Evolutionary conservation across 768 basidiomycete genomes (phyloP).

Genomic region (Podaxis mareebaensis): DNA sequence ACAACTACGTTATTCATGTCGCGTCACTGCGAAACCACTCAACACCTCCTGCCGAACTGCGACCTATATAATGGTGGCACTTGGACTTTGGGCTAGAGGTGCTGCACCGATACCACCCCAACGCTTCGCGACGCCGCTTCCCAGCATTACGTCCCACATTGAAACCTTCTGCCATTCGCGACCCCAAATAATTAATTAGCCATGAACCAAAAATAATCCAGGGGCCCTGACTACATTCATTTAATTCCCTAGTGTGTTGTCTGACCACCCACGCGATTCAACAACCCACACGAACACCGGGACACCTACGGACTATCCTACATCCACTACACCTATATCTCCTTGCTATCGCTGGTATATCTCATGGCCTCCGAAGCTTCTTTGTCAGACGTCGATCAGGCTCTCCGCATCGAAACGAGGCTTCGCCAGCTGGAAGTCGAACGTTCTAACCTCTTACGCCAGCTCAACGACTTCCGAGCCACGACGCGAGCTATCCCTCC

Average conservation of each 20-base stretch:
- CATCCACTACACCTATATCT: background rate
- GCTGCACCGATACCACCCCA: too few relatives aligned
- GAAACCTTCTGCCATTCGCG: too few relatives aligned
- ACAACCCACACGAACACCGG: background rate
- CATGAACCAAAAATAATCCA: background rate
- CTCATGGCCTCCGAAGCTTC: background rate
- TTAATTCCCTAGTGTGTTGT: background rate
- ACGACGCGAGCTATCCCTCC: background rate
- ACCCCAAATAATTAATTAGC: background rate
- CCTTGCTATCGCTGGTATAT: background rate
- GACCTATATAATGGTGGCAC: too few relatives aligned
- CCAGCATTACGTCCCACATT: background rate
- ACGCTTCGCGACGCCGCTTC: background rate
- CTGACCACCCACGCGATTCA: background rate
- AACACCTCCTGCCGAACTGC: too few relatives aligned
- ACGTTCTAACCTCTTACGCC: background rate
- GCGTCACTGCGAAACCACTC: too few relatives aligned
- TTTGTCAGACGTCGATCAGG: background rate
- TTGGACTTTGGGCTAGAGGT: too few relatives aligned
- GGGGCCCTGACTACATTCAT: background rate
- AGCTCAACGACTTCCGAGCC: background rate
- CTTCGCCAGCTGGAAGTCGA: background rate
- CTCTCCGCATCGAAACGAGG: background rate
- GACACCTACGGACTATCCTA: background rate
- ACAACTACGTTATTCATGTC: too few relatives aligned